These are phyloP conservation scores for Apiospora pterosperma DNA, from an alignment of 2,329 filamentous ascomycete species.

Conservation along the genomic window DNA sequence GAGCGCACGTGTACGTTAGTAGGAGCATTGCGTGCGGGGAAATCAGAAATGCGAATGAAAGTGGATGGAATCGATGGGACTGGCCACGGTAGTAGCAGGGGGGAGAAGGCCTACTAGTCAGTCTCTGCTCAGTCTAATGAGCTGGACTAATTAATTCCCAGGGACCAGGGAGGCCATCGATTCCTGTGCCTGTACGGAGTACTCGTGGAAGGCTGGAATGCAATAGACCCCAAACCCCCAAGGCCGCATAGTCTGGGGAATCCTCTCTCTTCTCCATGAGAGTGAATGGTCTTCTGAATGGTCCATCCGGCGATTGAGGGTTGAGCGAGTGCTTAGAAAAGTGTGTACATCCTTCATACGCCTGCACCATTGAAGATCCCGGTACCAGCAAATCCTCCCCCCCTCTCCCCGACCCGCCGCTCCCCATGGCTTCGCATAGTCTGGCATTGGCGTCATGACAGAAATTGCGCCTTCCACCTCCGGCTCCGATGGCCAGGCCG, in stretches of 20 bases:
- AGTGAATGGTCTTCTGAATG: too few relatives aligned
- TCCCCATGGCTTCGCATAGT: not conserved
- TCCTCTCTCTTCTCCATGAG: too few relatives aligned
- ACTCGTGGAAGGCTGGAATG: too few relatives aligned
- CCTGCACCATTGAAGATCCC: not conserved
- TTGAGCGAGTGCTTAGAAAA: too few relatives aligned
- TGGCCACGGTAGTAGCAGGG: not conserved
- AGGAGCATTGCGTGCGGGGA: not conserved
- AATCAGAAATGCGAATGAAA: not conserved
- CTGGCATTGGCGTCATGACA: slow-evolving; percentile 7
- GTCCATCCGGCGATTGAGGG: too few relatives aligned
- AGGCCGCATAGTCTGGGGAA: too few relatives aligned
- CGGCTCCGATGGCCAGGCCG: slow-evolving; percentile 8
- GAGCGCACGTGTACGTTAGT: not conserved
- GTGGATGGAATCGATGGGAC: not conserved
- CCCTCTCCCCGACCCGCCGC: not conserved
- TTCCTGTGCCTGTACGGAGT: too few relatives aligned
- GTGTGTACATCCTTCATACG: too few relatives aligned
- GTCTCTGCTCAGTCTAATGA: not conserved
- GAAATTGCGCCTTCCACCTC: slow-evolving; percentile 8
- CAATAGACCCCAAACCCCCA: too few relatives aligned
- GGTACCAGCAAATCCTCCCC: not conserved
- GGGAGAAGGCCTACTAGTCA: too few relatives aligned
- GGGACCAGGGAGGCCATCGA: too few relatives aligned
- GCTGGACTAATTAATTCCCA: too few relatives aligned